A percentile compares a stretch with the other conserved stretches of the same genome.
Conservation (phyloP, 306 rosid species). For the Sindora glabra region DNA sequence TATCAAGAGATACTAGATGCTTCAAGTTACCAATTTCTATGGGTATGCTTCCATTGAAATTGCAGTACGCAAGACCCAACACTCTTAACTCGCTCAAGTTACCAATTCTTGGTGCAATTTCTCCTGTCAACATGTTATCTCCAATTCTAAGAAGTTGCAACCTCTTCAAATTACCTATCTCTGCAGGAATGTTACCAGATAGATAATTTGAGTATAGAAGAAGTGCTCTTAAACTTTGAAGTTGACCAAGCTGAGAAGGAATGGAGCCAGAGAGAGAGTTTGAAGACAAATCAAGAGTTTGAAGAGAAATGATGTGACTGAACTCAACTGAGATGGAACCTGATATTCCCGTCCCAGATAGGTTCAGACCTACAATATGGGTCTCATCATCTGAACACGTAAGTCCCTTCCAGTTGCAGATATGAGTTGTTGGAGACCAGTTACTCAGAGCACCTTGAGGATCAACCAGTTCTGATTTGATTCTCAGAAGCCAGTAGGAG, state of each 20-base stretch:
- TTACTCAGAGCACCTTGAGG: conserved; percentile 47
- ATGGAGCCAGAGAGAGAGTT: conserved; percentile 63
- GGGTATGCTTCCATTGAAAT: conserved; percentile 82
- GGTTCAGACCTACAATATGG: conserved; percentile 47
- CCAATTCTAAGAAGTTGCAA: conserved; percentile 82
- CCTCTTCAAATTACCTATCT: conserved; percentile 66
- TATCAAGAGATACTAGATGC: conserved; percentile 61
- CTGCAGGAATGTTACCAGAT: conserved; percentile 71
- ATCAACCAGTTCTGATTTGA: conserved; percentile 62
- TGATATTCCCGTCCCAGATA: conserved; percentile 64
- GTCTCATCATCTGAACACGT: conserved; percentile 49
- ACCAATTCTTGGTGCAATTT: conserved; percentile 47
- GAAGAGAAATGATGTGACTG: conserved; percentile 43
- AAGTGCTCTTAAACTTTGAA: conserved; percentile 49
- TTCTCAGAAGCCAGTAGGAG: conserved; percentile 54
- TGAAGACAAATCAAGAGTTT: conserved; percentile 74
- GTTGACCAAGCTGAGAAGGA: conserved; percentile 57
- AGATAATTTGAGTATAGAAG: conserved; percentile 60
- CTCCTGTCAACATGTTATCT: conserved; percentile 64
- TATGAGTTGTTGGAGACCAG: conserved; percentile 59
- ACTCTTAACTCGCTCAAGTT: conserved; percentile 59
- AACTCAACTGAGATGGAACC: conserved; percentile 58
- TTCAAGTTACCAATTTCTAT: conserved; percentile 61
- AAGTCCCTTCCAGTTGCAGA: conserved; percentile 73
- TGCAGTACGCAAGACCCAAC: conserved; percentile 61